Evolutionary conservation across 2,329 filamentous ascomycete species (phyloP).

Genomic region (Arthrinium phaeospermum): DNA sequence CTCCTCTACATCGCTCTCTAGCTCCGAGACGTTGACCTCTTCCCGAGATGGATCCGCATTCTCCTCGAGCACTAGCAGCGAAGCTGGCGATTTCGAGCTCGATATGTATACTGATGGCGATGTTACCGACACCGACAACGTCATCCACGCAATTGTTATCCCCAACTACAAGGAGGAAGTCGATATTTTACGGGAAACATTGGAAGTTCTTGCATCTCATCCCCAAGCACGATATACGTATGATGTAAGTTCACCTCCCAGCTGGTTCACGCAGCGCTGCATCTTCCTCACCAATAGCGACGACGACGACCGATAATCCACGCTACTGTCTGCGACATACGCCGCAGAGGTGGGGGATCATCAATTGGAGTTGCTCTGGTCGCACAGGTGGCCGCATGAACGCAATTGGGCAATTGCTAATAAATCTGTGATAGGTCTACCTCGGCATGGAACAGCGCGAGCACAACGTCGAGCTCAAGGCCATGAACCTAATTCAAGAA

Average conservation of each 20-base stretch:
- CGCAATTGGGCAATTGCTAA: neutral
- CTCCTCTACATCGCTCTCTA: slow-evolving; percentile 61
- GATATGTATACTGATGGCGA: slow-evolving; percentile 54
- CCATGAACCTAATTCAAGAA: slow-evolving; percentile 63
- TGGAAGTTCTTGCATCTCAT: slow-evolving; percentile 72
- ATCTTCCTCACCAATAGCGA: neutral
- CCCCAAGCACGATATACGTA: slow-evolving; percentile 67
- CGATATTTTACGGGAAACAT: slow-evolving; percentile 70
- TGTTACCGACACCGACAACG: slow-evolving; percentile 44
- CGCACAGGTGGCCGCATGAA: neutral
- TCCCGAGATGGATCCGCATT: slow-evolving; percentile 45
- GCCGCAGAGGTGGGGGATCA: neutral
- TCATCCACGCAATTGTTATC: slow-evolving; percentile 71
- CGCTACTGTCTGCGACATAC: neutral
- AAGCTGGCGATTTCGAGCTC: slow-evolving; percentile 56
- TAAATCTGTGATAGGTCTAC: slow-evolving; percentile 60
- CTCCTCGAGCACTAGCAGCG: slow-evolving; percentile 54
- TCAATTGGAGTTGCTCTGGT: neutral
- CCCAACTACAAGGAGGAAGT: slow-evolving; percentile 78
- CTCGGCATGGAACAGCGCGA: slow-evolving; percentile 77
- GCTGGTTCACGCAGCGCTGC: neutral
- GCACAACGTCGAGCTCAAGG: slow-evolving; percentile 64
- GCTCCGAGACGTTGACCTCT: slow-evolving; percentile 59
- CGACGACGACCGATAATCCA: neutral
- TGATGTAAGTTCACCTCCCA: slow-evolving; percentile 61